Evolutionary conservation across 2,329 filamentous ascomycete genomes (phyloP), one percentile per base, ranked within the genome.

Genomic region (Cladosporium sp.): DNA sequence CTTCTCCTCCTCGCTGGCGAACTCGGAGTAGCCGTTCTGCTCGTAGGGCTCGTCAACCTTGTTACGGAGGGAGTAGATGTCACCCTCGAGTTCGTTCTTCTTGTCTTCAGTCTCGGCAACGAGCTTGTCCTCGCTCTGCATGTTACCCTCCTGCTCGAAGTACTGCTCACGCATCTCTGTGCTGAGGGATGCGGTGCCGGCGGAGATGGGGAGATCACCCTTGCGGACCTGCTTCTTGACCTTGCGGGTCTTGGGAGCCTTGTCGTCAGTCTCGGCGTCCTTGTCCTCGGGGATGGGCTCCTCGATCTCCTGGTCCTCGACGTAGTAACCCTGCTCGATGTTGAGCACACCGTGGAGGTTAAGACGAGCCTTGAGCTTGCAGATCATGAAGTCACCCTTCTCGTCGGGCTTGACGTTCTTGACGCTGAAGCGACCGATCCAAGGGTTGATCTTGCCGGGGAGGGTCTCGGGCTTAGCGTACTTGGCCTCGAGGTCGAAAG

Each of bases 181-280:
- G 68, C 97, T 93, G 65, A 97, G 85, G 43, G 92, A 90, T 58
- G 90, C 87, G 56, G 93, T 97, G 70, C 89, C 93, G 67, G 91
- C 86, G 66, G 91, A 88, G 71, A 99, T 90, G 68, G 93, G 92
- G 64, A 99, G 85, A 71, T 98, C 94, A 70, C 95, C 95, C 86
- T 97, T 98, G 80, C 94, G 91, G 70, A 97, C 91, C 83, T 98
- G 94, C 88, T 98, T 99, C 91, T 97, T 98, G 73, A 99, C 92
- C 84, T 97, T 98, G 78, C 94, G 90, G 63, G 88, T 97, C 89
- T 91, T 91, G 70, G 87, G 87, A 76, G 93, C 78, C 66, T 79
- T 74, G 67, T 73, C 74, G 43, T 76, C 75, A 69, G 73, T 72
- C 69, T 77, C 92, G 67, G 88, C 81, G 74, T 85, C 86, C 71